Conservation (phyloP, 2,329 filamentous ascomycete species). For the Anthostomella pinea region DNA sequence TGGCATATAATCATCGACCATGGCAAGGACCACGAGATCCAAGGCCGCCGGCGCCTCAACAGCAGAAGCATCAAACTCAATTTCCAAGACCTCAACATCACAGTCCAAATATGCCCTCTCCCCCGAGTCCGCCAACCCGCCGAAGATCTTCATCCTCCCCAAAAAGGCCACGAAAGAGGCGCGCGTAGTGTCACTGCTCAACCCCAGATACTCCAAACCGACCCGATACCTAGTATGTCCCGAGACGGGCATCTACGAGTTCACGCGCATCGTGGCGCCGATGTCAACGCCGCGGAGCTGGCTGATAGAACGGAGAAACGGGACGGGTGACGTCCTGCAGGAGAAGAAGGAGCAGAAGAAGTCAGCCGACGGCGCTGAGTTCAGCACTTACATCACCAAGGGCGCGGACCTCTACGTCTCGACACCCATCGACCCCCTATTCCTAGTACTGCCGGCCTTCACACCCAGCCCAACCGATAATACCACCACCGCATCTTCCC, state of each 20-base stretch:
- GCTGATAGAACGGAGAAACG: constrained; percentile 46
- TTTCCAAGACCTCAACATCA: constrained; percentile 19
- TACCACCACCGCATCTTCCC: too few relatives aligned
- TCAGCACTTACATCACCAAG: constrained; percentile 52
- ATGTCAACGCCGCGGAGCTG: constrained; percentile 58
- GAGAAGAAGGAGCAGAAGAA: constrained; percentile 6
- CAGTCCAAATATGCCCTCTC: constrained; percentile 39
- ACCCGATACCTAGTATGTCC: constrained; percentile 63
- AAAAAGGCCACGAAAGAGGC: constrained; percentile 50
- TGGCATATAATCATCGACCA: too few relatives aligned
- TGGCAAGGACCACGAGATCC: constrained; percentile 51
- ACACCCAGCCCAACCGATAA: constrained; percentile 32
- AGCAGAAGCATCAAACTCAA: constrained; percentile 28
- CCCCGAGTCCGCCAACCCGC: constrained; percentile 40
- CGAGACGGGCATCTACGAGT: constrained; percentile 61
- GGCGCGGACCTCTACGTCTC: constrained; percentile 77
- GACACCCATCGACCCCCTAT: constrained; percentile 79
- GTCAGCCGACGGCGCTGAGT: constrained; percentile 21
- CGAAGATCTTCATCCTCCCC: constrained; percentile 61
- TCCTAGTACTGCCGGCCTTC: constrained; percentile 76
- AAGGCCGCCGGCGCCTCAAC: constrained; percentile 33
- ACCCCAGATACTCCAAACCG: constrained; percentile 54
- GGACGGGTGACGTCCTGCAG: constrained; percentile 13
- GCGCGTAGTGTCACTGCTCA: constrained; percentile 57
- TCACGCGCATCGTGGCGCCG: constrained; percentile 55